Percentiles rank a stretch among this genome's conserved stretches.
Evolutionary conservation across 2,329 filamentous ascomycete genomes (phyloP).

Genomic region (Elsinoe batatas): DNA sequence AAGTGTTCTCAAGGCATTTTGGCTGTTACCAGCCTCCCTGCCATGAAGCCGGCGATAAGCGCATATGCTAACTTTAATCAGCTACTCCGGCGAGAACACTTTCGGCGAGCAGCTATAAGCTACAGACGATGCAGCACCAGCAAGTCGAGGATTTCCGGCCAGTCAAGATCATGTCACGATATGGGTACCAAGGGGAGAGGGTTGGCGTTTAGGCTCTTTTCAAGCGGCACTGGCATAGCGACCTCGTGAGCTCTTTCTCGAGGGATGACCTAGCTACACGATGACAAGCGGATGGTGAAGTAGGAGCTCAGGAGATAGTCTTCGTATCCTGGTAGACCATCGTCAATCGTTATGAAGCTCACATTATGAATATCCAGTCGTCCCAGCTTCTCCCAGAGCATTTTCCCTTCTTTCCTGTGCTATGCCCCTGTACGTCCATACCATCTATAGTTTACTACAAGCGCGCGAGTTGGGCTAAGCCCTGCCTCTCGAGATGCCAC

Average conservation of each 20-base stretch:
- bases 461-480: too few species aligned
- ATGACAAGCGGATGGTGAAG: not conserved
- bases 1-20: constrained; percentile 30
- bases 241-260: not conserved
- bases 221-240: not conserved
- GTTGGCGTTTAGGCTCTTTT: constrained; percentile 8
- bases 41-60: not conserved
- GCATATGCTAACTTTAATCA: constrained; percentile 27
- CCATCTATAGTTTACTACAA: too few species aligned
- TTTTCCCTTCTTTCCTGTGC: too few species aligned
- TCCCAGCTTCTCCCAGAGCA: too few species aligned
- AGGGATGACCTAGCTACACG: not conserved
- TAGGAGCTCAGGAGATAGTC: not conserved
- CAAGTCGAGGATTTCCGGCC: not conserved
- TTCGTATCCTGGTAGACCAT: not conserved
- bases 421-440: too few species aligned
- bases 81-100: constrained; percentile 97
- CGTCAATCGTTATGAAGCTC: not conserved
- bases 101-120: constrained; percentile 54
- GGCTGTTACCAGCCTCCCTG: not conserved
- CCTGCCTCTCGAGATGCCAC: too few species aligned
- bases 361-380: not conserved
- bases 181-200: not conserved
- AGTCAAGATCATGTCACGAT: constrained; percentile 7
- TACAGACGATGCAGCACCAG: constrained; percentile 6